A percentile compares a stretch with the other conserved stretches of the same genome.
Conservation (phyloP, 73 alveolate species). For the Paramecium biaurelia region DNA sequence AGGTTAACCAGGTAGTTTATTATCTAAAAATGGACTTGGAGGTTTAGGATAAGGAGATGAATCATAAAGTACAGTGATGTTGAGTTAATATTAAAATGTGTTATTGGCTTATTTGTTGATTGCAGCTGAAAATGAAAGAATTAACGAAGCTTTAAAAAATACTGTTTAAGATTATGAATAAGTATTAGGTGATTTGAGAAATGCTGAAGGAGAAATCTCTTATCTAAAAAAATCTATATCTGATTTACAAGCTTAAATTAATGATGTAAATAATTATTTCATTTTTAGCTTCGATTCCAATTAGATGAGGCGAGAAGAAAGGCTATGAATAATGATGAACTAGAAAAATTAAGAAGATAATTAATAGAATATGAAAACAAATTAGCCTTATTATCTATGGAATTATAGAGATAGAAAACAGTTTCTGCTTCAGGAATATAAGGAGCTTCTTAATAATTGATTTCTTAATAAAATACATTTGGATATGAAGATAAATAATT, state of each 20-base stretch:
- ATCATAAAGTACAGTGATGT: neutral
- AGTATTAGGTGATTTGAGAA: neutral
- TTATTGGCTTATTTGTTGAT: conserved; percentile 1
- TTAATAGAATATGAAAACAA: neutral
- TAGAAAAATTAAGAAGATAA: neutral
- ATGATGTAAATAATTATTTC: neutral
- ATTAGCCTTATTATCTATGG: conserved; percentile 9
- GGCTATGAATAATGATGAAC: neutral
- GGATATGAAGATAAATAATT: neutral
- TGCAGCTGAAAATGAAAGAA: conserved; percentile 47
- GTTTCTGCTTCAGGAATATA: neutral
- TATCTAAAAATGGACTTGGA: neutral
- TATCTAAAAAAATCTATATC: neutral
- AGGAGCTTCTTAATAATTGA: neutral
- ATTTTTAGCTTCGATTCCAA: neutral
- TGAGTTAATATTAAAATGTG: conserved; percentile 1
- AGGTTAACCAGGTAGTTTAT: neutral
- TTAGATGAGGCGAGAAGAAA: conserved; percentile 27
- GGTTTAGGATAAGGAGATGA: neutral
- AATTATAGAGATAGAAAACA: neutral
- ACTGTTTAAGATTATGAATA: neutral
- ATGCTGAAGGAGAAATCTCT: neutral
- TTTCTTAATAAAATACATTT: neutral
- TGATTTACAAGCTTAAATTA: neutral
- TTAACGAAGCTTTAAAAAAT: neutral